These are phyloP conservation scores for Calcarisporium arbuscula DNA, from an alignment of 2,329 filamentous ascomycete species.

Conservation along the genomic window DNA sequence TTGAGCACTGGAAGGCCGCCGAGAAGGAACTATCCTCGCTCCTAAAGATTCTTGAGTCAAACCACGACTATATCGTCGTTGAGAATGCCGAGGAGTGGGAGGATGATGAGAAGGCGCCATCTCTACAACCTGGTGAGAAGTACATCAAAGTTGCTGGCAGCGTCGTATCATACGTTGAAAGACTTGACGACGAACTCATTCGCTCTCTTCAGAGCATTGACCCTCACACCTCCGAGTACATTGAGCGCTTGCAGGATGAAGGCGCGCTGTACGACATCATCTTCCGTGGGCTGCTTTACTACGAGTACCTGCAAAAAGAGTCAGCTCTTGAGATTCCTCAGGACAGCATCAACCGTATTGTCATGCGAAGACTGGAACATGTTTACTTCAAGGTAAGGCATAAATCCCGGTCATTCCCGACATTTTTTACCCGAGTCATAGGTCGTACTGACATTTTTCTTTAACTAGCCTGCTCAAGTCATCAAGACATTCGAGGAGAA, in stretches of 20 bases:
- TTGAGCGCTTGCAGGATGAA: conserved; percentile 90
- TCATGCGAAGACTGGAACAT: conserved; percentile 93
- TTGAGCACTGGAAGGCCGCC: conserved; percentile 95
- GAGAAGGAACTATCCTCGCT: conserved; percentile 79
- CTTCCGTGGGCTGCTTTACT: conserved; percentile 81
- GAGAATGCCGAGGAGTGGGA: conserved; percentile 98
- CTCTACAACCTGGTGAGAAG: conserved; percentile 64
- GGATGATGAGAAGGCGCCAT: conserved; percentile 90
- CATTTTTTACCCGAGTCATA: not conserved
- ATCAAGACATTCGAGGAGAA: conserved; percentile 91
- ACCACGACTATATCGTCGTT: conserved; percentile 75
- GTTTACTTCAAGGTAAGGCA: conserved; percentile 86
- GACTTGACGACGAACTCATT: conserved; percentile 93
- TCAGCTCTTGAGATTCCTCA: conserved; percentile 67
- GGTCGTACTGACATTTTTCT: conserved; percentile 7
- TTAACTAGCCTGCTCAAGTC: conserved; percentile 76
- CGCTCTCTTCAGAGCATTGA: conserved; percentile 97
- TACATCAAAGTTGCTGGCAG: conserved; percentile 90
- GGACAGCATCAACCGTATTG: conserved; percentile 83
- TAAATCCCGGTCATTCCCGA: not conserved
- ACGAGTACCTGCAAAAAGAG: conserved; percentile 71
- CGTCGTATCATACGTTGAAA: conserved; percentile 88
- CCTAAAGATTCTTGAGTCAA: conserved; percentile 71
- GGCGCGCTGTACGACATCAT: conserved; percentile 86
- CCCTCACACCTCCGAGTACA: conserved; percentile 97